Evolutionary conservation across 306 rosid genomes (phyloP), one percentile per base, ranked within the genome.

Genomic region (Rosa persica): DNA sequence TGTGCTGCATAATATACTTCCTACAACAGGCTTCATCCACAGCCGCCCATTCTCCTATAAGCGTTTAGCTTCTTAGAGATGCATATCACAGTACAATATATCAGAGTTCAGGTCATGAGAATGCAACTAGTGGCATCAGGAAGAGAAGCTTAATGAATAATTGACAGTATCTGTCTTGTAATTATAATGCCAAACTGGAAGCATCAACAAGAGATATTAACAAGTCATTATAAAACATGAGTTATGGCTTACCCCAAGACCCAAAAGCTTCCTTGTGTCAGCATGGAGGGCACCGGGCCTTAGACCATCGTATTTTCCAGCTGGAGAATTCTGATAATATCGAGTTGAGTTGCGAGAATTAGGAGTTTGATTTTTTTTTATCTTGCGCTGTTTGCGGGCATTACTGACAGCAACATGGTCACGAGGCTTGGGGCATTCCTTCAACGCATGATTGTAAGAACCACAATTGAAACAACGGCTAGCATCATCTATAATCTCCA

Each of bases 391-490:
- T 66, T 89, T 90, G 79, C 98, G 99, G 76, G 98, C 98, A 86
- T 70, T 90, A 81, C 81, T 93, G 85, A 95, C 99, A 40, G 98
- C 96, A 64, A 36, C 83, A 42, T 76, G 81, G 80, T 95, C 83
- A 65, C 97, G 93, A 67, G 99, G 99, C 80, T 88, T 85, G 46
- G 83, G 83, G 76, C 99, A 93, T 47, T 90, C 93, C 78, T 89
- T 93, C 83, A 95, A 67, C 36, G 97, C 47, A 57, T 95, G 99
- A 80, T 61, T 90, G 84, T 95, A 95, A 78, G 99, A 93, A 77
- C 98, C 97, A 81, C 99, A 95, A 77, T 95, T 95, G 79, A 95
- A 95, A 83, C 98, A 95, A 74, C 99, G 93, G 80, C 89, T 86
- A 72, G 97, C 97, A 81, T 44, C 85, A 64, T 79, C 96, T 82